A percentile compares a stretch with the other conserved stretches of the same genome.
Evolutionary conservation across 2,329 filamentous ascomycete species (phyloP).

Genomic region (Talaromyces funiculosus): DNA sequence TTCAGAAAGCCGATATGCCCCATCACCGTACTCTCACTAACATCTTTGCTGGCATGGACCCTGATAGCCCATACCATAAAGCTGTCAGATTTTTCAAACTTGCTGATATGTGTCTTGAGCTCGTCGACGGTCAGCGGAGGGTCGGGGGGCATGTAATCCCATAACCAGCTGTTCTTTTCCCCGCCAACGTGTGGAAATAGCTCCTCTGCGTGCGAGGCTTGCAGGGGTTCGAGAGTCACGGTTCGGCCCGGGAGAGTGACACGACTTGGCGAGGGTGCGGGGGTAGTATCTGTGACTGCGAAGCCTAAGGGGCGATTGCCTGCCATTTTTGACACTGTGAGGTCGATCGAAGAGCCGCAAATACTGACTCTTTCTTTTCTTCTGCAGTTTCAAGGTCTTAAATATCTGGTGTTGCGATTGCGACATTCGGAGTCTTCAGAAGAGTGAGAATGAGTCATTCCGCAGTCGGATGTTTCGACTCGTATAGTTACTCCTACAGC

Average conservation of each 20-base stretch:
- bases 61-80: slow-evolving; percentile 41
- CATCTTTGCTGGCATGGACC: slow-evolving; percentile 7
- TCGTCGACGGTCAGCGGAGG: slow-evolving; percentile 29
- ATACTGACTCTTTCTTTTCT: neutral
- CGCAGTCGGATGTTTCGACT: neutral
- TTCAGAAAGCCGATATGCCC: slow-evolving; percentile 29
- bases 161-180: slow-evolving; percentile 26
- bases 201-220: slow-evolving; percentile 23
- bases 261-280: slow-evolving; percentile 11
- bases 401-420: neutral
- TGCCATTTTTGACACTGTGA: neutral
- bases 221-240: slow-evolving; percentile 25
- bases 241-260: slow-evolving; percentile 21
- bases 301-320: slow-evolving; percentile 4
- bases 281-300: slow-evolving; percentile 4
- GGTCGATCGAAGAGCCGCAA: neutral
- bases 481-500: neutral
- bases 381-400: neutral
- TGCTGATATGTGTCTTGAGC: slow-evolving; percentile 26
- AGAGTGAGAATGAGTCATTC: neutral
- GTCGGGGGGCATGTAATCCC: slow-evolving; percentile 38
- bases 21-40: slow-evolving; percentile 24
- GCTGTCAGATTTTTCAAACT: slow-evolving; percentile 26
- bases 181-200: slow-evolving; percentile 28
- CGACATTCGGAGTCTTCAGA: neutral